phyloP scores from a whole-genome alignment of 2,329 filamentous ascomycete species.

The Aspergillus sp. region DNA sequence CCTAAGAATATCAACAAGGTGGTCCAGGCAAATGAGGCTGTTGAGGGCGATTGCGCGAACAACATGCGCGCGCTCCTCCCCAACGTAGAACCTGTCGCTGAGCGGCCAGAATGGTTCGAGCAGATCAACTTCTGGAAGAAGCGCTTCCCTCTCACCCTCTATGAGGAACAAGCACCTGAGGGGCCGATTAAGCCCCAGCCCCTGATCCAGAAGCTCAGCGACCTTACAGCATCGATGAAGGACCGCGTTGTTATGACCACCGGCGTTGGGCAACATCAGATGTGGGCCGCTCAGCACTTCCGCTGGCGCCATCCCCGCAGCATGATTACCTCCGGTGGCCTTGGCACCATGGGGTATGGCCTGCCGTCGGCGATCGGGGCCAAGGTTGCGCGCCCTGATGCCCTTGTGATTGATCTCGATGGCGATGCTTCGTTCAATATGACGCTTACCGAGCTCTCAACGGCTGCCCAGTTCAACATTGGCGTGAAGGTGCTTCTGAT shows the following conservation, averaged over 20 bases:
- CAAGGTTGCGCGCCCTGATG: constrained; percentile 74
- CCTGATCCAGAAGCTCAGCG: constrained; percentile 80
- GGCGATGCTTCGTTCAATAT: constrained; percentile 99
- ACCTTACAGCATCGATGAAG: constrained; percentile 71
- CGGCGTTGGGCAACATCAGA: constrained; percentile 95
- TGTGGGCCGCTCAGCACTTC: constrained; percentile 98
- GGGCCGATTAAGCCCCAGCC: constrained; percentile 91
- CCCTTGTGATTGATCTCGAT: constrained; percentile 89
- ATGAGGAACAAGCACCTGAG: constrained; percentile 65
- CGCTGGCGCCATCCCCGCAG: constrained; percentile 83
- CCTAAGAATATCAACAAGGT: constrained; percentile 99
- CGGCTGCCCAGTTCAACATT: constrained; percentile 91
- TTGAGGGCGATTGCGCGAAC: constrained; percentile 80
- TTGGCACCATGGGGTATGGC: constrained; percentile 93
- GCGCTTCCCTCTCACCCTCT: constrained; percentile 75
- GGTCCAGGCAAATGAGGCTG: constrained; percentile 87
- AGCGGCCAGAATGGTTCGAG: constrained; percentile 75
- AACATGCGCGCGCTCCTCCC: constrained; percentile 72
- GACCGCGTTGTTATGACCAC: constrained; percentile 80
- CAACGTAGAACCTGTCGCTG: constrained; percentile 52
- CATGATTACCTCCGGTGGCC: constrained; percentile 93
- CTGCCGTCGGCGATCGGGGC: constrained; percentile 90
- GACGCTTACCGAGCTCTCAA: constrained; percentile 91
- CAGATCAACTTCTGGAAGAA: constrained; percentile 87
- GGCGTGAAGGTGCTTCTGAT: constrained; percentile 89